A percentile compares a stretch with the other conserved stretches of the same genome.
Evolutionary conservation across 305 asterid species (phyloP).

Genomic region (Solanum hybrid): DNA sequence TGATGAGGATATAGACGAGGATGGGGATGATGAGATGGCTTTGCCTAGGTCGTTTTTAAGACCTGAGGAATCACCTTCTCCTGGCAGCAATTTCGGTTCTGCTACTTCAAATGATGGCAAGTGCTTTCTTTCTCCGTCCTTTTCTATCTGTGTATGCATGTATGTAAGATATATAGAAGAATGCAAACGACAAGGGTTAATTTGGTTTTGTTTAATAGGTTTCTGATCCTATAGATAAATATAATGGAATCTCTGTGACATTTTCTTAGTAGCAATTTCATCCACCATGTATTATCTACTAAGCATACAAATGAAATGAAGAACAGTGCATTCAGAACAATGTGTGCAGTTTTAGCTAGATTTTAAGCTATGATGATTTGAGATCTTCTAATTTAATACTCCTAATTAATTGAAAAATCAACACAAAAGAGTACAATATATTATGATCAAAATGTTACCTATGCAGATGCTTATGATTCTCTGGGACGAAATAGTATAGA

Average conservation of each 20-base stretch:
- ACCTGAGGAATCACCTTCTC: constrained; percentile 70
- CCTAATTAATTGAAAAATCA: not conserved
- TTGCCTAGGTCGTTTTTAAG: constrained; percentile 47
- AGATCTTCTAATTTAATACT: not conserved
- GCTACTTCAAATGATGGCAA: constrained; percentile 84
- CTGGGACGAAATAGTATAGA: not conserved
- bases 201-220: not conserved
- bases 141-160: not conserved
- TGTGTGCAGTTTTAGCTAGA: not conserved
- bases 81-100: constrained; percentile 79
- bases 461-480: not conserved
- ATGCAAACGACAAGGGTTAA: not conserved
- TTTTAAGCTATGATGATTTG: not conserved
- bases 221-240: not conserved
- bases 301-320: not conserved
- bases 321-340: not conserved
- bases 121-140: constrained; percentile 16
- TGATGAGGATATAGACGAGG: constrained; percentile 34
- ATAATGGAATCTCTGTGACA: not conserved
- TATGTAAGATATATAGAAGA: not conserved
- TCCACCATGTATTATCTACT: not conserved
- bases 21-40: constrained; percentile 45
- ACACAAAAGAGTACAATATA: not conserved
- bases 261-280: not conserved
- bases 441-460: not conserved